A percentile compares a stretch with the other conserved stretches of the same genome.
phyloP scores from a whole-genome alignment of 1,284 basidiomycete species.

The Mycosarcoma mackinlayi region DNA sequence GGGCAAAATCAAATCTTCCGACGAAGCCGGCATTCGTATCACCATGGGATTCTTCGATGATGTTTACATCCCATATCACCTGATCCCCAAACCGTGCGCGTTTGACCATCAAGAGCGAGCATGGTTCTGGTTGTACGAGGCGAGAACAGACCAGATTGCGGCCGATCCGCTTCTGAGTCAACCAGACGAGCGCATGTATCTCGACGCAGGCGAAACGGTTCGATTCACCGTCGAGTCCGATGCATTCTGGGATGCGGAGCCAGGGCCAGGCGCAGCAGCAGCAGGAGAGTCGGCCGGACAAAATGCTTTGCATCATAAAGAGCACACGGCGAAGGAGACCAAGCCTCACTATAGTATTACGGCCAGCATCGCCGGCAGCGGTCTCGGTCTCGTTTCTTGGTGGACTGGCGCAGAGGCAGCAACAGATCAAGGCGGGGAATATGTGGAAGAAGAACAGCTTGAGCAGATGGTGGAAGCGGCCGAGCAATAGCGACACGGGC shows the following conservation, averaged over 20 bases:
- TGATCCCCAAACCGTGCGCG: conserved; percentile 79
- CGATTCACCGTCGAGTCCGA: conserved; percentile 87
- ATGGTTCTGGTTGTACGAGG: conserved; percentile 69
- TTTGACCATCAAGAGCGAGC: conserved; percentile 72
- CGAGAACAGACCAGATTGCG: conserved; percentile 58
- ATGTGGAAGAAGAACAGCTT: conserved; percentile 5
- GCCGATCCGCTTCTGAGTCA: conserved; percentile 46
- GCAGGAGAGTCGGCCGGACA: conserved; percentile 8
- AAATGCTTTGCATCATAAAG: conserved; percentile 28
- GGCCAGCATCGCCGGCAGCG: conserved; percentile 84
- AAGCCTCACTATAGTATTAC: conserved; percentile 50
- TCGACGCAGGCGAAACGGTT: conserved; percentile 84
- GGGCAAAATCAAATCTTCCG: conserved; percentile 80
- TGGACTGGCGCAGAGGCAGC: conserved; percentile 71
- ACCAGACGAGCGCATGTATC: conserved; percentile 80
- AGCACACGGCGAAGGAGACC: conserved; percentile 32
- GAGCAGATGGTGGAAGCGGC: conserved; percentile 3
- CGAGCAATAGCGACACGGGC: neutral
- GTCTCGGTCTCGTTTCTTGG: conserved; percentile 77
- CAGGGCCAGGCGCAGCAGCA: conserved; percentile 74
- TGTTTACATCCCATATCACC: conserved; percentile 78
- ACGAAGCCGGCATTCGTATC: conserved; percentile 77
- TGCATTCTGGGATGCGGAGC: conserved; percentile 90
- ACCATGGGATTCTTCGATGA: conserved; percentile 94
- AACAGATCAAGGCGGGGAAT: conserved; percentile 9